A percentile compares a stretch with the other conserved stretches of the same genome.
Evolutionary conservation across 2,329 filamentous ascomycete genomes (phyloP).

Genomic region (Arthrobotrys pseudoclavata): DNA sequence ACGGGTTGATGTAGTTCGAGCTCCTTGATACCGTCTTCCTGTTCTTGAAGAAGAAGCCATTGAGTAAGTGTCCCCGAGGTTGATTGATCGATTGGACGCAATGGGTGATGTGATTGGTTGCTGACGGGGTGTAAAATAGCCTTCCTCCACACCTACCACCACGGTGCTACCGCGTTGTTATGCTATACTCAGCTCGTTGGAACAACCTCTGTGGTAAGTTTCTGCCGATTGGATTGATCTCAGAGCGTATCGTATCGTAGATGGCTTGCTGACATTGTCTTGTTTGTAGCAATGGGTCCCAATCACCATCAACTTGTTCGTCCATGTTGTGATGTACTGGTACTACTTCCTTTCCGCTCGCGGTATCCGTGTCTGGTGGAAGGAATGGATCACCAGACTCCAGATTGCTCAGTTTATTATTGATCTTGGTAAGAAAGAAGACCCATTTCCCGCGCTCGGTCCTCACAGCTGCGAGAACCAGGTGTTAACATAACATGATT

Average conservation of each 20-base stretch:
- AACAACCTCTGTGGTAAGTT: constrained; percentile 78
- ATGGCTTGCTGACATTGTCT: constrained; percentile 19
- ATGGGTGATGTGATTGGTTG: constrained; percentile 17
- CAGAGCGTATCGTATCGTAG: not conserved
- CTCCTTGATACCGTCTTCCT: constrained; percentile 95
- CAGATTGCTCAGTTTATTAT: constrained; percentile 98
- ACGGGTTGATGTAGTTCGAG: constrained; percentile 69
- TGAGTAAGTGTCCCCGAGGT: constrained; percentile 73
- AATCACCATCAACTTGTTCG: constrained; percentile 90
- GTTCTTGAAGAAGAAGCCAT: constrained; percentile 99
- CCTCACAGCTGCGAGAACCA: not conserved
- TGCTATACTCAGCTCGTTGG: constrained; percentile 98
- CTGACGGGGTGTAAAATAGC: constrained; percentile 68
- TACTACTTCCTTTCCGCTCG: constrained; percentile 99
- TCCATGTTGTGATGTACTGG: constrained; percentile 99
- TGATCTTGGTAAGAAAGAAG: constrained; percentile 82
- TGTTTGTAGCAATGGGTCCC: constrained; percentile 80
- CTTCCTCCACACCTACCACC: constrained; percentile 99
- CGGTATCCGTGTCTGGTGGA: constrained; percentile 98
- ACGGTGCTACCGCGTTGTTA: constrained; percentile 93
- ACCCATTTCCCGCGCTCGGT: constrained; percentile 11
- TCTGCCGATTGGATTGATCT: not conserved
- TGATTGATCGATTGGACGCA: not conserved
- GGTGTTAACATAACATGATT: constrained; percentile 27
- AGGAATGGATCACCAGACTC: constrained; percentile 98